phyloP scores from a whole-genome alignment of 1,284 basidiomycete genomes.

The Anthracocystis setariae region DNA sequence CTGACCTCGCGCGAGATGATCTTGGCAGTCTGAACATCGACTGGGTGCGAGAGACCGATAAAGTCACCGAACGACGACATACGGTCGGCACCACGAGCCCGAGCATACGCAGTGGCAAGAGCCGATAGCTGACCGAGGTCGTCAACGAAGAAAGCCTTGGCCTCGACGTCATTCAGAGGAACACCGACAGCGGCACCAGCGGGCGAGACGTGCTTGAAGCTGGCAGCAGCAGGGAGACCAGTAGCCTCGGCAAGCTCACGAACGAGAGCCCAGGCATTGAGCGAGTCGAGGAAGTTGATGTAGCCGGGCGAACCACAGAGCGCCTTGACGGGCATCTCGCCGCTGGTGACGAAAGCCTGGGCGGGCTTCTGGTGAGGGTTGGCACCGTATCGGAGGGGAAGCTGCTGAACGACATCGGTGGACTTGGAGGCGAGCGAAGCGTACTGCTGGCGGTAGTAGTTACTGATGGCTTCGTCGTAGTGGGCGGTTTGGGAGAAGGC shows the following conservation, averaged over 20 bases:
- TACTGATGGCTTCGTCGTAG: constrained; percentile 94
- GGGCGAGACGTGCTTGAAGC: constrained; percentile 99
- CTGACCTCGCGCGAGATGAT: constrained; percentile 98
- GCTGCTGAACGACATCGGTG: constrained; percentile 70
- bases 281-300: constrained; percentile 97
- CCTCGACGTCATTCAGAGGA: constrained; percentile 84
- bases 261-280: constrained; percentile 96
- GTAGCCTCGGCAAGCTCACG: constrained; percentile 88
- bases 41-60: constrained; percentile 90
- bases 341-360: constrained; percentile 90
- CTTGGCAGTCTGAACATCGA: constrained; percentile 91
- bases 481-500: constrained; percentile 95
- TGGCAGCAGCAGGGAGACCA: constrained; percentile 89
- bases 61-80: constrained; percentile 99
- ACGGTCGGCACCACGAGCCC: constrained; percentile 95
- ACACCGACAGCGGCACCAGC: constrained; percentile 81
- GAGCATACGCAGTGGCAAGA: constrained; percentile 91
- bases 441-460: constrained; percentile 97
- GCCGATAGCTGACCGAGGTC: constrained; percentile 89
- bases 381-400: constrained; percentile 91
- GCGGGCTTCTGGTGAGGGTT: constrained; percentile 99
- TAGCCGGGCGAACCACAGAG: constrained; percentile 95
- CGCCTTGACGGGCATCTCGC: constrained; percentile 92
- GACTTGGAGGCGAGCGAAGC: constrained; percentile 74
- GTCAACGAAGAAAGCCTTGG: constrained; percentile 95